Percentiles rank a stretch among this genome's conserved stretches.
Evolutionary conservation across 2,329 filamentous ascomycete species (phyloP).

Genomic region (Phialocephala sp.): DNA sequence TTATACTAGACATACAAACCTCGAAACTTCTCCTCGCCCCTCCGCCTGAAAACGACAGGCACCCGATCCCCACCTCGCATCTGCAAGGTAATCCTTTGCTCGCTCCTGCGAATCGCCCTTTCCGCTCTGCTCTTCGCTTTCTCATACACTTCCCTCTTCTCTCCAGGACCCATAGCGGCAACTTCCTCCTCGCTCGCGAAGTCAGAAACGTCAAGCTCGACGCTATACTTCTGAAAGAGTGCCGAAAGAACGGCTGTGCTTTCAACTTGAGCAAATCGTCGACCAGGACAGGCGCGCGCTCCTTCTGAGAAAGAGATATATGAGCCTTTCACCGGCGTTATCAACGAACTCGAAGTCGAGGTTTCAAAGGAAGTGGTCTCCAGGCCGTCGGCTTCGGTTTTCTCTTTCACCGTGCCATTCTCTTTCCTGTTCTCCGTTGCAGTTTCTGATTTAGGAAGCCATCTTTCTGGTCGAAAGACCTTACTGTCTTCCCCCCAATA

Average conservation of each 20-base stretch:
- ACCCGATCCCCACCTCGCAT: slow-evolving; percentile 33
- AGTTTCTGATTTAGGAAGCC: slow-evolving; percentile 56
- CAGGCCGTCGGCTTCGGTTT: slow-evolving; percentile 6
- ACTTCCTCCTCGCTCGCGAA: slow-evolving; percentile 41
- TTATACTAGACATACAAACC: slow-evolving; percentile 1
- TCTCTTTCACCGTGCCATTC: slow-evolving; percentile 45
- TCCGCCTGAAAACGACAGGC: slow-evolving; percentile 37
- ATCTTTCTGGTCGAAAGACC: slow-evolving; percentile 61
- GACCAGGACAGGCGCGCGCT: slow-evolving; percentile 46
- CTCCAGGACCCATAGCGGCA: slow-evolving; percentile 28
- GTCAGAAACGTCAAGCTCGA: slow-evolving; percentile 39
- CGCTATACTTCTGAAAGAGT: slow-evolving; percentile 36
- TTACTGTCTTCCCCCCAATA: slow-evolving; percentile 53
- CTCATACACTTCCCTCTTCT: slow-evolving; percentile 35
- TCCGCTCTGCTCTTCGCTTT: slow-evolving; percentile 31
- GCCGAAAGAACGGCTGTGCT: slow-evolving; percentile 42
- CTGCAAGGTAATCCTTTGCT: slow-evolving; percentile 36
- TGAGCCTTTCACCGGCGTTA: slow-evolving; percentile 38
- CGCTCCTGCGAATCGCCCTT: slow-evolving; percentile 28
- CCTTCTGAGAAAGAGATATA: slow-evolving; percentile 46
- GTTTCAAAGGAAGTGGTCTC: slow-evolving; percentile 20
- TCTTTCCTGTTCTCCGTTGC: neutral
- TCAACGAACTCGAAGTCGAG: slow-evolving; percentile 29
- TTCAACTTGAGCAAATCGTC: slow-evolving; percentile 46
- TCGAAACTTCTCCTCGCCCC: slow-evolving; percentile 38